Percentiles rank a stretch among this genome's conserved stretches.
phyloP scores from a whole-genome alignment of 306 rosid species.

The Citrullus mucosospermus region DNA sequence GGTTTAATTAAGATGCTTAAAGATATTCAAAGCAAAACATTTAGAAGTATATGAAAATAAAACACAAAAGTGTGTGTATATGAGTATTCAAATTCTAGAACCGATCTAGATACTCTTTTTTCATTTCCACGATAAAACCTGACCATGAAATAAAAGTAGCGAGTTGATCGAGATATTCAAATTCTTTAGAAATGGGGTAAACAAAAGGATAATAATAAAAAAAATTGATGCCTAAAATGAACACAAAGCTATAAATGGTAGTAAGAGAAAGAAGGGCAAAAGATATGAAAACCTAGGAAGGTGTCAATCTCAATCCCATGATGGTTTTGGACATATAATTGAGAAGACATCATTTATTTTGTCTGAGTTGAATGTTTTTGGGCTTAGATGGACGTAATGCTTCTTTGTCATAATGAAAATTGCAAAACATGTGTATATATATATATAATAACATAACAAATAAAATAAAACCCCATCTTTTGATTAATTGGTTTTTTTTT shows the following conservation, averaged over 20 bases:
- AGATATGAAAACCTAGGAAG: neutral
- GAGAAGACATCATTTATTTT: neutral
- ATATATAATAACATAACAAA: neutral
- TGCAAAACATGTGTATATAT: neutral
- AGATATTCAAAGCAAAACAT: neutral
- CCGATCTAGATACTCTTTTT: no score
- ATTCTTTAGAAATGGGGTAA: neutral
- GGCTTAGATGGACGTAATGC: neutral
- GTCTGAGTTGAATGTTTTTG: neutral
- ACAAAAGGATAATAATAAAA: neutral
- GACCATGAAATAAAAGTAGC: neutral
- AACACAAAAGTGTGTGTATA: neutral
- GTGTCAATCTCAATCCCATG: conserved; percentile 3
- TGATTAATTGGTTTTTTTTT: neutral
- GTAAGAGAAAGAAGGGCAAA: neutral
- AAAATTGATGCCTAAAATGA: neutral
- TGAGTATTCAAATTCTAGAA: neutral
- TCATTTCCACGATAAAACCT: neutral
- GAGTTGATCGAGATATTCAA: neutral
- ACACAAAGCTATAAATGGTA: neutral
- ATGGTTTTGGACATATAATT: neutral
- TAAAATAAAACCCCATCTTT: neutral
- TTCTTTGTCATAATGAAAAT: neutral
- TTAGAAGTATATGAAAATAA: no score
- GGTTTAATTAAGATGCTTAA: neutral